A percentile compares a stretch with the other conserved stretches of the same genome.
phyloP scores from a whole-genome alignment of 2,329 filamentous ascomycete species.

The Cadophora sp. region DNA sequence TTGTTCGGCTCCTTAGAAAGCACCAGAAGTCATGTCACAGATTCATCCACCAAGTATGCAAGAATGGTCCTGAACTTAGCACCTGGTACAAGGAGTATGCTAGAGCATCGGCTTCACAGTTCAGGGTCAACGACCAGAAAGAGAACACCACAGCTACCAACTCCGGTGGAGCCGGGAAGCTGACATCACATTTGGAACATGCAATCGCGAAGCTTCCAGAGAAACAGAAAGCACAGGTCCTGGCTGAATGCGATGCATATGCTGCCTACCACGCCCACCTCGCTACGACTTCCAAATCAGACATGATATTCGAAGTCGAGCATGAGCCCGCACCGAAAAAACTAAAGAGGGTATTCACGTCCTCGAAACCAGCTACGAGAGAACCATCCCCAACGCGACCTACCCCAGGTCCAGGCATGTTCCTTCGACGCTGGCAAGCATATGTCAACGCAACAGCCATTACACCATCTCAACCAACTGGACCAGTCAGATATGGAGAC shows the following conservation, averaged over 20 bases:
- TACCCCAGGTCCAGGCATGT: slow-evolving; percentile 68
- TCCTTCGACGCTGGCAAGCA: slow-evolving; percentile 74
- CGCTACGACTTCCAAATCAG: slow-evolving; percentile 38
- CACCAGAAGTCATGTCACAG: slow-evolving; percentile 70
- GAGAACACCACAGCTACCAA: neutral
- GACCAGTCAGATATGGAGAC: slow-evolving; percentile 18
- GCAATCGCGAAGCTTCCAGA: slow-evolving; percentile 50
- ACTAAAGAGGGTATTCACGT: slow-evolving; percentile 16
- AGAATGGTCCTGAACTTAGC: slow-evolving; percentile 62
- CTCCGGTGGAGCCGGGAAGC: slow-evolving; percentile 22
- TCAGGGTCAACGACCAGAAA: slow-evolving; percentile 20
- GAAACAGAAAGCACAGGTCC: slow-evolving; percentile 54
- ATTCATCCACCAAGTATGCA: slow-evolving; percentile 74
- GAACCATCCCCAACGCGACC: slow-evolving; percentile 43
- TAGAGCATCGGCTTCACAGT: slow-evolving; percentile 29
- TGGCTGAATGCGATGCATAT: slow-evolving; percentile 64
- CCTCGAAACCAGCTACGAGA: slow-evolving; percentile 37
- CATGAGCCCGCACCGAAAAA: slow-evolving; percentile 31
- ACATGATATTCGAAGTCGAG: slow-evolving; percentile 18
- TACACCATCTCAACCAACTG: slow-evolving; percentile 55
- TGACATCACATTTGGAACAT: slow-evolving; percentile 22
- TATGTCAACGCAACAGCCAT: slow-evolving; percentile 74
- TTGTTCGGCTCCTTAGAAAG: slow-evolving; percentile 68
- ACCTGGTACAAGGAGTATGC: slow-evolving; percentile 26
- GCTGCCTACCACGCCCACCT: slow-evolving; percentile 67